Base-by-base conservation (phyloP, 2,329 filamentous ascomycete genomes). In the Ceratocystis ficicola region DNA sequence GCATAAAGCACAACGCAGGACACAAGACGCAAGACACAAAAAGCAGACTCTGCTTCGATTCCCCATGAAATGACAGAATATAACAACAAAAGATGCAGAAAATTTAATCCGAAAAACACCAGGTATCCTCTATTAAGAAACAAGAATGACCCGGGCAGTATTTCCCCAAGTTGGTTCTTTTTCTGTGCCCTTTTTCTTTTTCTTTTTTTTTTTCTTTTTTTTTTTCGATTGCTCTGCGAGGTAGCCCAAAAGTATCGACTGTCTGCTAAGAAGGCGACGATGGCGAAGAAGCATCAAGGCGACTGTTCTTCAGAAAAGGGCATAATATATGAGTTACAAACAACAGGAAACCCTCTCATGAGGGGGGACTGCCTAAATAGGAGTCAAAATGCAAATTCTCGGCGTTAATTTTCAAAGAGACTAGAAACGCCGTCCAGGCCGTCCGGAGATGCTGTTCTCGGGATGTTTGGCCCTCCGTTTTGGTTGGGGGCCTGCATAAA, bases 401-500 rank as follows among this genome's bases (percentile, higher is more conserved):
- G 10, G 10, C 3, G 66, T 71, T 75, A 67, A 57, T 71, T 73
- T 46, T 77, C 76, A 68, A 79, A 85, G 61, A 85, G 73, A 52
- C 77, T 78, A 5, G 82, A 80, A 17, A 85, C 78, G 0, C 81
- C 81, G 63, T 84, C 81, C 62, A 85, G 71, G 8, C 73, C 77
- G 68, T 84, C 81, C 5, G 80, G 80, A 0, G 77, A 80, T 63
- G 72, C 71, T 62, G 73, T 69, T n/a, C 76, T 60, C 20, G 61
- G 66, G 17, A 68, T 48, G 44, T 64, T 66, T 61, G 63, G 64
- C 7, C 61, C 44, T 4, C 61, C 64, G 25, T 68, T 57, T 2
- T 74, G 70, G n/a, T 75, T 69, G 8, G 77, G 74, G n/a, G 77
- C 78, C 63, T 78, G 85, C 83, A 87, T 84, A 70, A 87, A 87